Evolutionary conservation across 2,329 filamentous ascomycete genomes (phyloP), one percentile per base, ranked within the genome.

Genomic region (Venturia carpophila): DNA sequence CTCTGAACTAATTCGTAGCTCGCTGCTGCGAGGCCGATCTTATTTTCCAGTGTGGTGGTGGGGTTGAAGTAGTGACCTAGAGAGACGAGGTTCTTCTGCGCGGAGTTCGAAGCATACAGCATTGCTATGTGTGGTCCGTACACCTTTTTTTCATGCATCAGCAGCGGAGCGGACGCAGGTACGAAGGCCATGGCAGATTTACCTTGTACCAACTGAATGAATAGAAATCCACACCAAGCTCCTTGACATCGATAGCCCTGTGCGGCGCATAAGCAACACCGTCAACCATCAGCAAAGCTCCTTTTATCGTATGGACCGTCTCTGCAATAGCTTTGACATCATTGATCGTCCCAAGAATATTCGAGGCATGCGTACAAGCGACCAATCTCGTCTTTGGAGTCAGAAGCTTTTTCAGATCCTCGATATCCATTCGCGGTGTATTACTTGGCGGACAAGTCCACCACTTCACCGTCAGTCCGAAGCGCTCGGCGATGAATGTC

Each of bases 251-350:
- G 13, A 93, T 75, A 9, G 78, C 78, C 5, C 88, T 80, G 73
- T 93, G 90, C 0, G 90, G 90, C 0, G 89, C 89, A 70, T 86
- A 91, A 3, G 88, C 87, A 0, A 92, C 90, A 1, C 85, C 89
- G 74, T 93, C 90, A 6, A 92, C 88, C 1, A 92, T 76, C 1
- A 91, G 73, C 1, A 87, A 84, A 0, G 80, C 77, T 0, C 82
- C 83, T 49, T 68, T 72, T 30, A 79, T 71, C 27, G 69, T 68
- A 67, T 83, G 83, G 1, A 87, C 85, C 0, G 76, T 74, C 0
- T 80, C 73, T 1, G 83, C 79, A 66, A 90, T 83, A 4, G 78
- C 75, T 42, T 78, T 78, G 65, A 89, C 78, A 68, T 87, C 82
- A 68, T 87, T 85, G 68, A 92, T 88, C 0, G 83, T 87, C 7